Evolutionary conservation across 257 asterid species (phyloP), one percentile per base, ranked within the genome.

Genomic region (Leonotis leonurus): DNA sequence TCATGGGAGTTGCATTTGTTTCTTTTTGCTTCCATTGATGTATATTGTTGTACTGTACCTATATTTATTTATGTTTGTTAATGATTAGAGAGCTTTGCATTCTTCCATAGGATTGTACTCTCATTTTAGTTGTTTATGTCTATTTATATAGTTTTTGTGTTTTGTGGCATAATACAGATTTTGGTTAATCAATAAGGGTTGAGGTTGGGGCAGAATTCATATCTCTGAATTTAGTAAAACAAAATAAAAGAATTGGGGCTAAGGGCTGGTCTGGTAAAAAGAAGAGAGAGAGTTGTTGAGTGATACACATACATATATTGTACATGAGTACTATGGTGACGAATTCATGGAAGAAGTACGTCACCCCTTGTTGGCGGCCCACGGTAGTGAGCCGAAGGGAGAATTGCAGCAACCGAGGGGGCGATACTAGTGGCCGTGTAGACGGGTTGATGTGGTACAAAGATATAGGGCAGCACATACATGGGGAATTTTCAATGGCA

Each of bases 401-500:
- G 40, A 74, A 66, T 65, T 75, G 75, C 64, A 77, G 85, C 60
- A 70, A 39, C 43, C 58, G 80, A 64, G 85, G 77, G 18, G 79
- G 76, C 22, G 87, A 81, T 30, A 11, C 56, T 11, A 73, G 55
- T 21, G 85, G 90, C 22, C 70, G 77, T 5, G 80, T 70, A 20
- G 87, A 90, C 48, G 95, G 90, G 35, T 70, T 87, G 64, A 78
- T 77, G 88, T 90, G 96, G 97, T 82, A 81, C 55, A 85, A 82
- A 62, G 96, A 87, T 73, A 70, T 70, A 21, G 97, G 94, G 35
- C 48, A 60, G 0, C 97, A 90, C 71, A 77, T 80, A 14, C 48
- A 83, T 56, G 97, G 97, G 29, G 89, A 87, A 55, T 90, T 85
- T 75, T 90, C 96, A 0, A 82, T 90, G 89, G 96, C 97, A 0